Conservation (phyloP, 106 monocot species). For the Allium cepa region DNA sequence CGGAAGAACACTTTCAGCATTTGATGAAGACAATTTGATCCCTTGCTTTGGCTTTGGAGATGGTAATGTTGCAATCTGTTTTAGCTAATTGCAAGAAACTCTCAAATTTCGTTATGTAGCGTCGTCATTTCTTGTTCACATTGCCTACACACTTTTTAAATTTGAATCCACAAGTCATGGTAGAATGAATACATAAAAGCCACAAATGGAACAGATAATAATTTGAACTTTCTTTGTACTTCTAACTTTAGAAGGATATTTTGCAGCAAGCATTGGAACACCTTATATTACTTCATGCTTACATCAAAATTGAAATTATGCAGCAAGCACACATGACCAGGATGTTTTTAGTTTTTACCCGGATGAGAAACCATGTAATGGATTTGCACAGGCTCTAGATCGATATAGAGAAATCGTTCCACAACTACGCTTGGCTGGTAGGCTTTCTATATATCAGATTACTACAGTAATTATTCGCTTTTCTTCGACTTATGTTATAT, state of each 20-base stretch:
- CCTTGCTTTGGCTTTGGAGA: slow-evolving; percentile 97
- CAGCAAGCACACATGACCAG: slow-evolving; percentile 73
- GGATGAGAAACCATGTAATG: slow-evolving; percentile 42
- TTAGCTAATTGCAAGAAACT: no score
- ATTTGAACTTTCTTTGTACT: no score
- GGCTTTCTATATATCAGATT: not conserved
- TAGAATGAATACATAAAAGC: no score
- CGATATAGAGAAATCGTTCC: slow-evolving; percentile 62
- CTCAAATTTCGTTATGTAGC: no score
- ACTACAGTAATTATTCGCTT: not conserved
- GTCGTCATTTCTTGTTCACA: no score
- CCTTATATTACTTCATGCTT: no score
- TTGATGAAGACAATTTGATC: slow-evolving; percentile 89
- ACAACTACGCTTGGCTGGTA: slow-evolving; percentile 53
- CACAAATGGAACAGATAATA: no score
- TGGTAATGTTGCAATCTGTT: slow-evolving; percentile 26
- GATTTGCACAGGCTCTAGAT: slow-evolving; percentile 46
- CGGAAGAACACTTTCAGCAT: slow-evolving; percentile 67
- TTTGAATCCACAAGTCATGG: no score
- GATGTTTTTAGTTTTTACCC: slow-evolving; percentile 62
- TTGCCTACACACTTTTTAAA: no score
- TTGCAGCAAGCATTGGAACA: no score
- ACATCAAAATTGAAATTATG: not conserved
- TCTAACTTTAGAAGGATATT: no score
- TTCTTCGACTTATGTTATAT: not conserved